phyloP scores from a whole-genome alignment of 306 rosid species.

The Medicago lupulina region DNA sequence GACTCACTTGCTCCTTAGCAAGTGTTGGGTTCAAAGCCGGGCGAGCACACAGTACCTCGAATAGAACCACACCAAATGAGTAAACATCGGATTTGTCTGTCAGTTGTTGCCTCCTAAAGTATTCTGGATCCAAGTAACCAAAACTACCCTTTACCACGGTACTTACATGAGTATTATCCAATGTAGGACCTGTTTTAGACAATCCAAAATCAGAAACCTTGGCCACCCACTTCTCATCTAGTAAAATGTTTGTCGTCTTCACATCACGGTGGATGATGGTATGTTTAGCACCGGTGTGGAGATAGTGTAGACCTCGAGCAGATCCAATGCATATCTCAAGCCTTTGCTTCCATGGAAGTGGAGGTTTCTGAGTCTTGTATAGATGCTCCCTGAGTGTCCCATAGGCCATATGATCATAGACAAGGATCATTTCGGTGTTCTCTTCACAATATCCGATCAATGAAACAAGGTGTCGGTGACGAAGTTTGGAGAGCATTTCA shows the following conservation, averaged over 20 bases:
- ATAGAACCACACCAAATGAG: conserved; percentile 97
- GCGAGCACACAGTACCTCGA: conserved; percentile 93
- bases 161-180: conserved; percentile 97
- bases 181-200: conserved; percentile 97
- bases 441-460: conserved; percentile 96
- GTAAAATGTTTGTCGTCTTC: conserved; percentile 94
- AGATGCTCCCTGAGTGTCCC: conserved; percentile 97
- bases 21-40: conserved; percentile 95
- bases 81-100: conserved; percentile 98
- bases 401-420: conserved; percentile 90
- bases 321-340: conserved; percentile 99
- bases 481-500: conserved; percentile 99
- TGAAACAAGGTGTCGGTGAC: conserved; percentile 98
- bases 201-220: conserved; percentile 97
- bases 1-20: conserved; percentile 95
- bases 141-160: conserved; percentile 99
- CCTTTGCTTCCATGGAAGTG: conserved; percentile 99
- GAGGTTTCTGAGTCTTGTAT: conserved; percentile 96
- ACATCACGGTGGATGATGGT: conserved; percentile 98
- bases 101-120: conserved; percentile 96
- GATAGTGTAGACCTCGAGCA: conserved; percentile 97
- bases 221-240: conserved; percentile 99
- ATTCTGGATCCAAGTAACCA: conserved; percentile 98
- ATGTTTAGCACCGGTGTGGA: conserved; percentile 97
- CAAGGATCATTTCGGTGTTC: conserved; percentile 97